A percentile compares a stretch with the other conserved stretches of the same genome.
These are phyloP conservation scores for Zygosaccharomyces gambellarensis DNA, from an alignment of 805 yeast species.

Conservation along the genomic window DNA sequence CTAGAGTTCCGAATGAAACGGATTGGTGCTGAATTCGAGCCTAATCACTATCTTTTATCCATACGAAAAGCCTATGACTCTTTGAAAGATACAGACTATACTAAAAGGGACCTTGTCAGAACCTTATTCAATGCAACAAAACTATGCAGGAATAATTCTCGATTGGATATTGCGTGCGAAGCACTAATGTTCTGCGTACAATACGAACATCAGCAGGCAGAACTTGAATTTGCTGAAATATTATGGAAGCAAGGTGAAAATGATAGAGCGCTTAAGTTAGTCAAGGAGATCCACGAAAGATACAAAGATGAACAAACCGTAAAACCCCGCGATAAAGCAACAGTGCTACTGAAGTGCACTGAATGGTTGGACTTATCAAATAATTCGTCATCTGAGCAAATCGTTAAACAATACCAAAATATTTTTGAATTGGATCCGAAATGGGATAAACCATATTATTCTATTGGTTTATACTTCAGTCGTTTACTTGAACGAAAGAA, in stretches of 20 bases:
- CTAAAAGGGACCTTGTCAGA: slow-evolving; percentile 38
- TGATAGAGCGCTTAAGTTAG: slow-evolving; percentile 69
- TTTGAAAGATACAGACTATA: slow-evolving; percentile 20
- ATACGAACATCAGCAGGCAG: slow-evolving; percentile 41
- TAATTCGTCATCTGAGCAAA: slow-evolving; percentile 69
- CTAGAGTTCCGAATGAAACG: slow-evolving; percentile 28
- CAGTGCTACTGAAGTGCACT: slow-evolving; percentile 69
- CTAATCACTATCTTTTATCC: slow-evolving; percentile 56
- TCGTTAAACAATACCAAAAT: slow-evolving; percentile 61
- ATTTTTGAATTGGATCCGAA: slow-evolving; percentile 50
- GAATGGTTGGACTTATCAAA: slow-evolving; percentile 86
- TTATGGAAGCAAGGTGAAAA: slow-evolving; percentile 89
- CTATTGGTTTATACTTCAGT: slow-evolving; percentile 72
- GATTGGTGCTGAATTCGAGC: slow-evolving; percentile 50
- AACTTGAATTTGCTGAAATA: slow-evolving; percentile 72
- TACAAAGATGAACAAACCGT: slow-evolving; percentile 13
- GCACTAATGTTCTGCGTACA: slow-evolving; percentile 49
- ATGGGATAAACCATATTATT: slow-evolving; percentile 79
- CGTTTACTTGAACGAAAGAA: slow-evolving; percentile 67
- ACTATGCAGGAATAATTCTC: slow-evolving; percentile 60
- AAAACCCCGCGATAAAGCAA: slow-evolving; percentile 30
- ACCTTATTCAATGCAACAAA: slow-evolving; percentile 57
- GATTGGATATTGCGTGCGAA: slow-evolving; percentile 68
- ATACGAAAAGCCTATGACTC: slow-evolving; percentile 49
- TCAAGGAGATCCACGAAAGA: slow-evolving; percentile 36